Conservation (phyloP, 2,329 filamentous ascomycete genomes). For the Xylaria sp. region DNA sequence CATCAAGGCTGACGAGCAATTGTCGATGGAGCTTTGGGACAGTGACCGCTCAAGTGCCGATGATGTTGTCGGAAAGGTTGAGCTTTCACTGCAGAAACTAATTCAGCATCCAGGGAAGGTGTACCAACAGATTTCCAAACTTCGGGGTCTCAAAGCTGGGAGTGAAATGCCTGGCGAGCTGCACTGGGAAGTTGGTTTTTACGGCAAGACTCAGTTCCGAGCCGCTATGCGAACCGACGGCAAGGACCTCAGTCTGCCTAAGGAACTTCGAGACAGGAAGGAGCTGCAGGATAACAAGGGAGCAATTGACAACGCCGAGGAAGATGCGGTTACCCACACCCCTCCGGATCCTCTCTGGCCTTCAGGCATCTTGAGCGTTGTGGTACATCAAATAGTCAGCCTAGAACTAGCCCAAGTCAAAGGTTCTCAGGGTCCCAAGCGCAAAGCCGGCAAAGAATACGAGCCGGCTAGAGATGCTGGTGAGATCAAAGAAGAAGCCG, state of each 20-base stretch:
- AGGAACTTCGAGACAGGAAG: slow-evolving; percentile 72
- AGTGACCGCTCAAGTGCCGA: slow-evolving; percentile 91
- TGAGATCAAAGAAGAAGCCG: slow-evolving; percentile 83
- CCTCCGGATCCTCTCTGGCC: slow-evolving; percentile 97
- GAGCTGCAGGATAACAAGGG: slow-evolving; percentile 91
- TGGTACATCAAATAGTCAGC: slow-evolving; percentile 94
- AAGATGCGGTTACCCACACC: slow-evolving; percentile 86
- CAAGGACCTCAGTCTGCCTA: slow-evolving; percentile 77
- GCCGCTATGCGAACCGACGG: slow-evolving; percentile 85
- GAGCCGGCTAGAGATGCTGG: slow-evolving; percentile 86
- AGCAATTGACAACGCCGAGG: slow-evolving; percentile 70
- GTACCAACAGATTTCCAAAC: slow-evolving; percentile 85
- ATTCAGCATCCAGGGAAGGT: slow-evolving; percentile 93
- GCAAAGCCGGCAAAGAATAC: slow-evolving; percentile 79
- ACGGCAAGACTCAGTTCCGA: slow-evolving; percentile 87
- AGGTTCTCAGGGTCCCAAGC: slow-evolving; percentile 74
- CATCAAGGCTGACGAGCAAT: slow-evolving; percentile 90
- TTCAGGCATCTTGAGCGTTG: slow-evolving; percentile 82
- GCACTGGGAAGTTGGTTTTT: slow-evolving; percentile 96
- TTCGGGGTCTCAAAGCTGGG: slow-evolving; percentile 81
- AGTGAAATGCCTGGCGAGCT: slow-evolving; percentile 91
- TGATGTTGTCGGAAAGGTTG: slow-evolving; percentile 93
- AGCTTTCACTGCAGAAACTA: slow-evolving; percentile 91
- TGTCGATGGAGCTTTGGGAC: slow-evolving; percentile 95
- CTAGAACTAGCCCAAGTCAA: slow-evolving; percentile 91